Percentiles rank a stretch among this genome's conserved stretches.
phyloP scores from a whole-genome alignment of 352 stramenopile genomes.

The Phytophthora europaea region DNA sequence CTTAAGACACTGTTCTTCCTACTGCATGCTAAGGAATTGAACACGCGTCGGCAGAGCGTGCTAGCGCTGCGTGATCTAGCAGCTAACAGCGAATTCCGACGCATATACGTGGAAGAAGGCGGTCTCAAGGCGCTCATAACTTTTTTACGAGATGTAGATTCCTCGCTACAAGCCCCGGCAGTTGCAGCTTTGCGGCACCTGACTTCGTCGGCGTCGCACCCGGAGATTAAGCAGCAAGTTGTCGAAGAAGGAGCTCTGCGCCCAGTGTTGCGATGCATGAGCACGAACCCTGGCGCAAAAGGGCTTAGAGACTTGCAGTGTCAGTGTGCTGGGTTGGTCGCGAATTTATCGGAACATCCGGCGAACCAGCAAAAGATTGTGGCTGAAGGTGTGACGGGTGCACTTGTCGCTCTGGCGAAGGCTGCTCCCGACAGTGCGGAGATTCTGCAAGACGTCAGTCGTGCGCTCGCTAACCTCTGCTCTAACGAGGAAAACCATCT shows the following conservation, averaged over 20 bases:
- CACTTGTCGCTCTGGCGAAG: conserved; percentile 82
- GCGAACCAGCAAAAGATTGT: conserved; percentile 94
- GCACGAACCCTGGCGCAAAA: conserved; percentile 58
- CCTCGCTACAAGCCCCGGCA: conserved; percentile 90
- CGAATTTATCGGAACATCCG: conserved; percentile 94
- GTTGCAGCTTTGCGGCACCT: conserved; percentile 94
- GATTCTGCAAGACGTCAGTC: conserved; percentile 95
- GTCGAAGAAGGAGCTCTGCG: conserved; percentile 85
- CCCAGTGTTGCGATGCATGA: conserved; percentile 91
- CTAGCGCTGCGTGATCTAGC: conserved; percentile 92
- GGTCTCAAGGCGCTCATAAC: conserved; percentile 88
- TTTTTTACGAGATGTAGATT: conserved; percentile 91
- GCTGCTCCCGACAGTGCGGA: conserved; percentile 84
- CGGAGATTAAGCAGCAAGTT: conserved; percentile 90
- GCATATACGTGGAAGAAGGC: conserved; percentile 91
- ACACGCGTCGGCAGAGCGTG: conserved; percentile 93
- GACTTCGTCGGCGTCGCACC: conserved; percentile 62
- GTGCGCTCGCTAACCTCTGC: conserved; percentile 93
- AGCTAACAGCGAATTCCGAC: conserved; percentile 90
- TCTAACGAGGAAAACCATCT: conserved; percentile 96
- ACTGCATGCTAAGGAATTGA: conserved; percentile 91
- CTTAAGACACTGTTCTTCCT: conserved; percentile 94
- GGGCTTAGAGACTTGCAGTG: conserved; percentile 93
- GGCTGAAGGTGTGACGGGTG: conserved; percentile 88
- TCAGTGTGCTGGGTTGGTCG: conserved; percentile 94